Conservation (phyloP, 306 rosid genomes). For the Morella rubra region DNA sequence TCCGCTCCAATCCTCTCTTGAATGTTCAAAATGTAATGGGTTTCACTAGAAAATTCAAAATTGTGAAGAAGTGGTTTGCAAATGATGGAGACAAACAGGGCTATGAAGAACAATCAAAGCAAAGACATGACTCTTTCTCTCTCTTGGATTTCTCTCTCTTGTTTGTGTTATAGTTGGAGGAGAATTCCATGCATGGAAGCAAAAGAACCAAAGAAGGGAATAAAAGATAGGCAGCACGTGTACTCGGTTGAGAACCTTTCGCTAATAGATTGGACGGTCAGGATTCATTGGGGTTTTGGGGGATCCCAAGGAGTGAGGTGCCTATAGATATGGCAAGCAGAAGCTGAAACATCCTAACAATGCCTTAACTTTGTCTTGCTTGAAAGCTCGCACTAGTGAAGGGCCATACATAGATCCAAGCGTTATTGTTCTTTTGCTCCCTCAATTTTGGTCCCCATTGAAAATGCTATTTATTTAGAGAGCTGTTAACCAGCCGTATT, state of each 20-base stretch:
- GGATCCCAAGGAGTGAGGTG: constrained; percentile 41
- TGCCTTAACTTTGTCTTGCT: constrained; percentile 41
- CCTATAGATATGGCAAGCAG: constrained; percentile 25
- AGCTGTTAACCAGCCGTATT: neutral
- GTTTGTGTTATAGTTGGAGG: constrained; percentile 61
- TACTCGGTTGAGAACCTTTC: constrained; percentile 41
- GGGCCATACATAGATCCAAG: constrained; percentile 39
- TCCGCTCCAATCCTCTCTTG: constrained; percentile 5
- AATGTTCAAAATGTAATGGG: constrained; percentile 33
- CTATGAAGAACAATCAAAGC: constrained; percentile 41
- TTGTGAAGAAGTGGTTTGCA: constrained; percentile 36
- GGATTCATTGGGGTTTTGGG: constrained; percentile 40
- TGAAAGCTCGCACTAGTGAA: constrained; percentile 37
- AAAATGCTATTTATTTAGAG: constrained; percentile 36
- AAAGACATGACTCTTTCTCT: constrained; percentile 38
- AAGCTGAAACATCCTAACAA: constrained; percentile 42
- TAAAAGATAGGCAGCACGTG: constrained; percentile 73
- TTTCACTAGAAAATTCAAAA: constrained; percentile 30
- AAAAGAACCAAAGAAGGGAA: constrained; percentile 41
- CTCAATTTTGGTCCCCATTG: constrained; percentile 20
- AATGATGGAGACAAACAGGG: constrained; percentile 41
- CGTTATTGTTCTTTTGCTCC: constrained; percentile 32
- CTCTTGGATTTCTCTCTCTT: constrained; percentile 18
- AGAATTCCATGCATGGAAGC: constrained; percentile 96
- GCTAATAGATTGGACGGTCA: constrained; percentile 50